phyloP scores from a whole-genome alignment of 768 basidiomycete species.

The Rhizopogon vulgaris region DNA sequence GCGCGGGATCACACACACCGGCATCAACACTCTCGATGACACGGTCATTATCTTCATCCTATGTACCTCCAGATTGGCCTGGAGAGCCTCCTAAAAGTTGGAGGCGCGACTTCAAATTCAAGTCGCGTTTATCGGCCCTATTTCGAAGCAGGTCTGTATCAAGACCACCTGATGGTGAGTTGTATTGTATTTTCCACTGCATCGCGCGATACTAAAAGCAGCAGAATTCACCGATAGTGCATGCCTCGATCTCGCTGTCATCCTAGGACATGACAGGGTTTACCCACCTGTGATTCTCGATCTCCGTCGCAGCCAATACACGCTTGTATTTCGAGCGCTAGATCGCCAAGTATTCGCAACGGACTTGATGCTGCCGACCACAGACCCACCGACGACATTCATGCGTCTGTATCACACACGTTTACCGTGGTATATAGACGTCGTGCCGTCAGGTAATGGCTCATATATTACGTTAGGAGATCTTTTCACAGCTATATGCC shows the following conservation, averaged over 20 bases:
- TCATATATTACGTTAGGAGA: conserved; percentile 57
- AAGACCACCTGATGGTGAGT: conserved; percentile 16
- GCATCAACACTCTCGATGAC: not conserved
- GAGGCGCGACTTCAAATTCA: conserved; percentile 28
- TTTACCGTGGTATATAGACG: conserved; percentile 66
- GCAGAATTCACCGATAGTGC: conserved; percentile 20
- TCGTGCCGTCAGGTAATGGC: conserved; percentile 33
- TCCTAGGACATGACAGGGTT: conserved; percentile 16
- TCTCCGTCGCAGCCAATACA: conserved; percentile 36
- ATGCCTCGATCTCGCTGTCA: conserved; percentile 18
- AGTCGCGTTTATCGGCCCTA: conserved; percentile 23
- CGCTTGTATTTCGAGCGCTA: conserved; percentile 41
- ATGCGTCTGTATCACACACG: conserved; percentile 53
- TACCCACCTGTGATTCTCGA: conserved; percentile 42
- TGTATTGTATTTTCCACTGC: not conserved
- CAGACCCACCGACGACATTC: conserved; percentile 39
- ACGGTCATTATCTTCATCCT: not conserved
- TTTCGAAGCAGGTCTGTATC: conserved; percentile 16
- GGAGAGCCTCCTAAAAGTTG: conserved; percentile 22
- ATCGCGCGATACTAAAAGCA: not conserved
- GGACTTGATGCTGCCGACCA: conserved; percentile 51
- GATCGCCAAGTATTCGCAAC: conserved; percentile 35
- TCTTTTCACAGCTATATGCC: conserved; percentile 42
- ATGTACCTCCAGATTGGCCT: conserved; percentile 6
- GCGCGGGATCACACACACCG: conserved; percentile 17